phyloP scores from a whole-genome alignment of 164 flowering plant species.

The grape (Vitis vinifera) region ASM3070453v1 NC_081823.1:23449001-23449500 shows the following conservation, averaged over 20 bases:
- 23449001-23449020: too few relatives aligned
- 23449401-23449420: background rate
- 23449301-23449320: background rate
- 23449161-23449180: background rate
- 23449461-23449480: background rate
- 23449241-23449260: background rate
- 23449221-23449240: background rate
- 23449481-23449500: background rate
- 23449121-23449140: background rate
- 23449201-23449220: background rate
- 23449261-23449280: conserved; percentile 1
- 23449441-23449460: background rate
- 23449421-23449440: background rate
- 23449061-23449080: background rate
- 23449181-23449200: background rate
- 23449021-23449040: too few relatives aligned
- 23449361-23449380: background rate
- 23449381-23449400: background rate
- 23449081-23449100: background rate
- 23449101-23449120: background rate
- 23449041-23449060: too few relatives aligned
- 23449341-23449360: background rate
- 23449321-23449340: background rate
- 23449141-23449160: background rate
- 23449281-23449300: background rate